Evolutionary conservation across 2,329 filamentous ascomycete genomes (phyloP).

Genomic region (Rhinocladiella mackenziei): DNA sequence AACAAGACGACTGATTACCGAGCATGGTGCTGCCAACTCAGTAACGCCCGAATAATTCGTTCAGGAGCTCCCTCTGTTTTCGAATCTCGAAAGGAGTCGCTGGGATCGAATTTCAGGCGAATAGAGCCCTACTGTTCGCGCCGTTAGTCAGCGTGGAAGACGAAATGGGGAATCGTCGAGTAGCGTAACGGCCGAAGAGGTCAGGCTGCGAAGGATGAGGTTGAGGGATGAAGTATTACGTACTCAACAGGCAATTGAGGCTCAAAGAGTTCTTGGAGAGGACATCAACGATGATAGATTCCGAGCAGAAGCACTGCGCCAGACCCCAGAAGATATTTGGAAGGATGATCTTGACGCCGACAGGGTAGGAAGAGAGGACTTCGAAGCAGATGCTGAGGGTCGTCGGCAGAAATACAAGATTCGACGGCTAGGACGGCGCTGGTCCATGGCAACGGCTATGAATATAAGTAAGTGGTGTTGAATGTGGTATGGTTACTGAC

Average conservation of each 20-base stretch:
- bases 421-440: constrained; percentile 10
- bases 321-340: constrained; percentile 25
- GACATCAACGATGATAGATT: neutral
- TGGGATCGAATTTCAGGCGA: constrained; percentile 14
- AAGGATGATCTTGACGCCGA: constrained; percentile 28
- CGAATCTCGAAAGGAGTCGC: constrained; percentile 2
- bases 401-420: constrained; percentile 24
- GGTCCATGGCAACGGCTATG: too few species aligned
- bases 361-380: constrained; percentile 29
- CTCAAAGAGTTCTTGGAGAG: constrained; percentile 2
- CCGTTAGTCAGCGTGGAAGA: constrained; percentile 22
- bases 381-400: constrained; percentile 20
- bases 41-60: constrained; percentile 24
- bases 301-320: too few species aligned
- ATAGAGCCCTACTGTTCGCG: constrained; percentile 23
- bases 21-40: constrained; percentile 27
- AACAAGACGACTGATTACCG: constrained; percentile 17
- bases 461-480: too few species aligned
- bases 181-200: constrained; percentile 18
- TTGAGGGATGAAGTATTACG: constrained; percentile 17
- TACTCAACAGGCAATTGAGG: constrained; percentile 5
- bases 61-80: neutral
- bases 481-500: too few species aligned
- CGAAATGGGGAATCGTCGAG: constrained; percentile 24
- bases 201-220: constrained; percentile 19